Evolutionary conservation across 805 yeast genomes (phyloP).

Genomic region (Candida ficus): DNA sequence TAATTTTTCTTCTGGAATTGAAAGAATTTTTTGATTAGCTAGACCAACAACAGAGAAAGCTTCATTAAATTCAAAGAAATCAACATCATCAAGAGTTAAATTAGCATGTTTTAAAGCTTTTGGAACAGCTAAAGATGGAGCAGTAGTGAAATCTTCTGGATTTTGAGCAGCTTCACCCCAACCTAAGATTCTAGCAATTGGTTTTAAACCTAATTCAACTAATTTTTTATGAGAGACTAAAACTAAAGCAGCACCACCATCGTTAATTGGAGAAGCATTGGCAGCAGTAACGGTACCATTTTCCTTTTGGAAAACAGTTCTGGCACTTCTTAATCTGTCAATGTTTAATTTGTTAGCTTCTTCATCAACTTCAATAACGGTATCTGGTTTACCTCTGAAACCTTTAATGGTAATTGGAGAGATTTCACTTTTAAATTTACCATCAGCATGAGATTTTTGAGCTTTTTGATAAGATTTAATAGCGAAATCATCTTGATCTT

Average conservation of each 20-base stretch:
- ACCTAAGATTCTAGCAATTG: conserved; percentile 82
- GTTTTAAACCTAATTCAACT: conserved; percentile 80
- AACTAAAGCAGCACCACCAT: conserved; percentile 95
- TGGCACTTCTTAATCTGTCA: conserved; percentile 69
- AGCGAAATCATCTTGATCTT: conserved; percentile 87
- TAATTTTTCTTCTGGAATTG: conserved; percentile 59
- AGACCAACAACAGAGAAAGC: conserved; percentile 96
- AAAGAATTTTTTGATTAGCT: conserved; percentile 73
- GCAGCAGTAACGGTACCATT: conserved; percentile 97
- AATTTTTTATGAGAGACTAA: conserved; percentile 82
- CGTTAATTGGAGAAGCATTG: conserved; percentile 93
- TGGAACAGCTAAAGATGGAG: conserved; percentile 93
- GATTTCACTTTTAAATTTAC: conserved; percentile 80
- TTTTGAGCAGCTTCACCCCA: conserved; percentile 99
- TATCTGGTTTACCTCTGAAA: conserved; percentile 83
- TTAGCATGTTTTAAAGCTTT: conserved; percentile 90
- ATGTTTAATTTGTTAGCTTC: conserved; percentile 77
- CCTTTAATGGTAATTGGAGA: conserved; percentile 89
- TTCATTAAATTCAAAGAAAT: conserved; percentile 93
- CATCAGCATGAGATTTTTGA: conserved; percentile 68
- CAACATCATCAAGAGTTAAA: conserved; percentile 59
- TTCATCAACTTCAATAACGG: conserved; percentile 70
- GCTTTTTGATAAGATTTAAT: conserved; percentile 82
- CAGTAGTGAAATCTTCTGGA: conserved; percentile 93
- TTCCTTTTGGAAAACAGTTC: conserved; percentile 92